Percentiles rank a stretch among this genome's conserved stretches.
Conservation (phyloP, 305 asterid genomes). For the Fraxinus ornus region DNA sequence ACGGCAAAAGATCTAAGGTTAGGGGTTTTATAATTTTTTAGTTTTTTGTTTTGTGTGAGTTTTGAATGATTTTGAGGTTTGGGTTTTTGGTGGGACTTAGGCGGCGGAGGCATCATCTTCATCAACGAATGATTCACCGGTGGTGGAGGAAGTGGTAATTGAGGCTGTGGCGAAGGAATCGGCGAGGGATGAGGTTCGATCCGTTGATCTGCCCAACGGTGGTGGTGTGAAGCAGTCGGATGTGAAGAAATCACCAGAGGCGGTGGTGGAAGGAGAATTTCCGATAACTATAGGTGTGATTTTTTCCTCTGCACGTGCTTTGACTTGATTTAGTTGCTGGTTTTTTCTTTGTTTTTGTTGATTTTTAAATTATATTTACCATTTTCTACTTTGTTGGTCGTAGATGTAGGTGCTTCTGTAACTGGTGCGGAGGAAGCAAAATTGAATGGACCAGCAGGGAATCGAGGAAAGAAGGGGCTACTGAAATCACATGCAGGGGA, state of each 20-base stretch:
- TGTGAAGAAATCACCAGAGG: constrained; percentile 38
- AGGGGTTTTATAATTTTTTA: not conserved
- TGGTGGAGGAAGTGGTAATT: constrained; percentile 15
- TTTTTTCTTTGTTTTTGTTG: not conserved
- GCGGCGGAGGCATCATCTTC: constrained; percentile 32
- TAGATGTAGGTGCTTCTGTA: constrained; percentile 45
- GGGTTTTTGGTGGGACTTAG: constrained; percentile 14
- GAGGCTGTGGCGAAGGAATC: constrained; percentile 39
- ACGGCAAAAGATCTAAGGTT: constrained; percentile 41
- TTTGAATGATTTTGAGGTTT: not conserved
- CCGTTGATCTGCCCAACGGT: constrained; percentile 52
- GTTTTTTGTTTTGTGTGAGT: not conserved
- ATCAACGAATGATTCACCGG: constrained; percentile 28
- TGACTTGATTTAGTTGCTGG: constrained; percentile 21
- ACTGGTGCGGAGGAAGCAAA: constrained; percentile 54
- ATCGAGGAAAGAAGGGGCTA: constrained; percentile 60
- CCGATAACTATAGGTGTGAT: not conserved
- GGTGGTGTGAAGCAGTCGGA: constrained; percentile 38
- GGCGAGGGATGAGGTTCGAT: constrained; percentile 42
- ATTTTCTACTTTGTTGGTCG: not conserved
- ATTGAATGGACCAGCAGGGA: constrained; percentile 30
- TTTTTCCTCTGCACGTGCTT: constrained; percentile 23
- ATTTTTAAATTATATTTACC: not conserved
- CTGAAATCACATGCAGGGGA: constrained; percentile 45
- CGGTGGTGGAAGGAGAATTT: constrained; percentile 39